These are phyloP conservation scores for Coprinopsis strossmayeri DNA, from an alignment of 768 basidiomycete species.

Conservation along the genomic window DNA sequence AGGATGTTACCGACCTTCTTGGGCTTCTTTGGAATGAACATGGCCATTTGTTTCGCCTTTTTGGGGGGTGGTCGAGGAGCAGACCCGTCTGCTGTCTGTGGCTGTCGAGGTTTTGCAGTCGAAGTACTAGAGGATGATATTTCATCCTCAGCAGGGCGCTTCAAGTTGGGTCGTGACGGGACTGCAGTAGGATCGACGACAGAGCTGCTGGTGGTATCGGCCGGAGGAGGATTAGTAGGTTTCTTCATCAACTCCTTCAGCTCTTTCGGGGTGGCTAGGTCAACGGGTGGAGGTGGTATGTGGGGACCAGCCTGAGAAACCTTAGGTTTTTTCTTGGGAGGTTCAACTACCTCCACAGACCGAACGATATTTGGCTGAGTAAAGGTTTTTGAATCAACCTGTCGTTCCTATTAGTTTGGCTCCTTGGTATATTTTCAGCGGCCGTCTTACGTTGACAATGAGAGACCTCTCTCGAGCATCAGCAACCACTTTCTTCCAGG, in stretches of 20 bases:
- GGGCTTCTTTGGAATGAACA: constrained; percentile 62
- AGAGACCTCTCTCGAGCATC: constrained; percentile 65
- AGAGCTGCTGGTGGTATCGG: not conserved
- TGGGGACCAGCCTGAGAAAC: not conserved
- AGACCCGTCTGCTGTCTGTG: not conserved
- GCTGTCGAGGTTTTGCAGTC: not conserved
- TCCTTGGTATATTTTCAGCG: not conserved
- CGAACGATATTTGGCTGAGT: constrained; percentile 11
- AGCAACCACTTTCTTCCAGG: constrained; percentile 71
- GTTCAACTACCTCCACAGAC: constrained; percentile 13
- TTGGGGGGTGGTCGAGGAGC: constrained; percentile 21
- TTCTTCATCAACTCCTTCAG: constrained; percentile 1
- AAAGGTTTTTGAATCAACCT: constrained; percentile 32
- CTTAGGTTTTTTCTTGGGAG: constrained; percentile 5
- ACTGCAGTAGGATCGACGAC: not conserved
- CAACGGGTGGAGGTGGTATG: not conserved
- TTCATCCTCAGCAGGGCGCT: constrained; percentile 11
- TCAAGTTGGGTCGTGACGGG: not conserved
- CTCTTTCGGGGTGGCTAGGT: not conserved
- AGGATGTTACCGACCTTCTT: constrained; percentile 7
- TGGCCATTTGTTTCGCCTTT: constrained; percentile 34
- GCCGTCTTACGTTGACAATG: constrained; percentile 52
- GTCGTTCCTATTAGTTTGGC: not conserved
- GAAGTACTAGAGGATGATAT: too few species aligned
- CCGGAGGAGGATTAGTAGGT: not conserved